Base-by-base conservation (phyloP, 202 grass and related monocot genomes). In the Elaeis oleifera region DNA sequence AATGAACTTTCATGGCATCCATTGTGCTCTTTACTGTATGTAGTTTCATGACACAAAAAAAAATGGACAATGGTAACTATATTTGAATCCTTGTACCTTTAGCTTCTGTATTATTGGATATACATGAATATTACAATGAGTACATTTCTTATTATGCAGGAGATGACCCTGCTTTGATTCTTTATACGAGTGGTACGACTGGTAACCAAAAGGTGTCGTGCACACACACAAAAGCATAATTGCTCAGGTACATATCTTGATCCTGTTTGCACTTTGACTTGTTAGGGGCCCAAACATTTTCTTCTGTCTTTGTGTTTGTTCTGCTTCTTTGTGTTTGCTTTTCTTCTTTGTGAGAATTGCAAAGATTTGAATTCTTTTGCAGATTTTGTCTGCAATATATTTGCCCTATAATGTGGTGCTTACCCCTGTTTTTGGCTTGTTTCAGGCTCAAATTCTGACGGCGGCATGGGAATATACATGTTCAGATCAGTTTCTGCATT, bases 161-260 rank as follows among this genome's bases (percentile, higher is more conserved):
- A 63, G 84, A 97, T 81, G 84, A 88, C 61, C 79, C 92, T 68
- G 84, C 84, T 68, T 79, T 97, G 18, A 97, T 97, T 69, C 87
- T 97, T 77, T 97, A 97, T 68, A 97, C 92, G 13, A 97, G 92
- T 83, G 87, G 92, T 55, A 97, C 87, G 71, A 97, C 88, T 59
- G 92, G 92, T 72, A 91, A 80, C 92, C 92, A 59, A 97, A 89
- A 84, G 92, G 92, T 56, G 92, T 97, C 18, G 84, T 89, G 71
- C 92, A 97, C 70, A 89, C 87, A 61, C 84, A 97, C 49, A 74
- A 69, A 56, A 86, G 74, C 51, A 97, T 97, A 59, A 58, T 86
- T 80, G 80, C 84, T 77, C 84, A 97, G 84, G 87, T 97, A 65
- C 31, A 55, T 19, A 76, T 69, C n/a, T 66, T 5, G 17, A 56